Evolutionary conservation across 148 eudicot genomes (phyloP).

Genomic region (Drosera capensis): DNA sequence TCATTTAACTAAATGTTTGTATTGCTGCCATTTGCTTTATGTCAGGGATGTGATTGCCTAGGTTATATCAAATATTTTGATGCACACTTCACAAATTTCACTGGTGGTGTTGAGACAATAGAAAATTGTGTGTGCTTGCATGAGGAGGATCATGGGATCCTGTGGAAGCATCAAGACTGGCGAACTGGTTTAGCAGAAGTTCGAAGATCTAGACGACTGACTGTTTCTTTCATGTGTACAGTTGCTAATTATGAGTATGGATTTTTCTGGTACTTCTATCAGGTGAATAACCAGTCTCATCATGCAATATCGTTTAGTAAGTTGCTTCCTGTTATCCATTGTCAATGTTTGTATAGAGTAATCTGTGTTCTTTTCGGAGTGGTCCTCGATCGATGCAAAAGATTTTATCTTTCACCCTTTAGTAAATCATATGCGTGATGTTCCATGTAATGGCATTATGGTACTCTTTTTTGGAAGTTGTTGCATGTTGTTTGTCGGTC

Average conservation of each 20-base stretch:
- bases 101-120: slow-evolving; percentile 95
- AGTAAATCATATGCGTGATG: too few relatives aligned
- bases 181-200: slow-evolving; percentile 95
- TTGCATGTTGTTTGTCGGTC: too few relatives aligned
- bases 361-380: not conserved
- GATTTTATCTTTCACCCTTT: too few relatives aligned
- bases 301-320: not conserved
- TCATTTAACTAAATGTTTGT: not conserved
- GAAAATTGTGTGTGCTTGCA: slow-evolving; percentile 97
- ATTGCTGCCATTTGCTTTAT: not conserved
- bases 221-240: slow-evolving; percentile 88
- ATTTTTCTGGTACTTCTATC: slow-evolving; percentile 98
- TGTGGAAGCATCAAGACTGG: slow-evolving; percentile 99
- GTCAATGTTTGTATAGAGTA: not conserved
- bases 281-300: slow-evolving; percentile 32
- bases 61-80: slow-evolving; percentile 88
- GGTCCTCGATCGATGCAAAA: too few relatives aligned
- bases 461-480: too few relatives aligned
- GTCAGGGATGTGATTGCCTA: slow-evolving; percentile 96
- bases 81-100: slow-evolving; percentile 93
- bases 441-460: too few relatives aligned
- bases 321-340: not conserved
- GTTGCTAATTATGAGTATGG: slow-evolving; percentile 99
- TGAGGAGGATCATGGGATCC: slow-evolving; percentile 91
- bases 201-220: slow-evolving; percentile 81